Base-by-base conservation (phyloP, 116 monocot genomes). In the Posidonia oceanica region DNA sequence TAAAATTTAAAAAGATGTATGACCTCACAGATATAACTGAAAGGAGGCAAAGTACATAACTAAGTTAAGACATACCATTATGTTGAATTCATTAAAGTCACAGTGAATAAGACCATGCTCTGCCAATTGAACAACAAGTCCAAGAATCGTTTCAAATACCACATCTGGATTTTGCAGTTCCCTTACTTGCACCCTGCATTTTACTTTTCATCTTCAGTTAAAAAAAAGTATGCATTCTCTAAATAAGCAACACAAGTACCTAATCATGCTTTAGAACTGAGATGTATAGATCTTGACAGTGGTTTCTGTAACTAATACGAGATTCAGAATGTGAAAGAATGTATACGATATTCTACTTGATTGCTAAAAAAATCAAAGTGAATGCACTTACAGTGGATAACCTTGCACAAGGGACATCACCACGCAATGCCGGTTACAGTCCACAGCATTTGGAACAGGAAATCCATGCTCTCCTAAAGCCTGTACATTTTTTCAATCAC, bases 11-110 rank as follows among this genome's bases (percentile, higher is more conserved):
- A 48, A 48, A 12, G 48, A 48, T 48, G 12, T 48, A 12, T 48
- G 48, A 48, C 48, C 48, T 48, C 48, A 5, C 48, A 48, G 2
- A 10, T 7, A 48, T 48, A 7, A 10, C 48, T 48, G 6, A 48
- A 48, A 10, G 48, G 3, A 48, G 48, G 7, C 2, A 48, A 48
- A 29, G 29, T 29, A 61, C 13, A 8, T 17, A n/a, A 64, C 15
- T 17, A 17, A 64, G 39, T 40, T 20, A 18, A 44, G 66, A 18
- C 17, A 42, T 66, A 93, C 98, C 98, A 98, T 98, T 63, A 98
- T 93, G 74, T 98, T 98, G 69, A 98, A 98, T 79, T 98, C 98
- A 71, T 98, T 93, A 65, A 98, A 93, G 77, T 98, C 98, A 72
- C 98, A 98, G 76, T 98, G 93, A 53, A 93, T 98, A 73, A 93